Evolutionary conservation across 2,329 filamentous ascomycete genomes (phyloP).

Genomic region (Bipolaris sorokiniana): DNA sequence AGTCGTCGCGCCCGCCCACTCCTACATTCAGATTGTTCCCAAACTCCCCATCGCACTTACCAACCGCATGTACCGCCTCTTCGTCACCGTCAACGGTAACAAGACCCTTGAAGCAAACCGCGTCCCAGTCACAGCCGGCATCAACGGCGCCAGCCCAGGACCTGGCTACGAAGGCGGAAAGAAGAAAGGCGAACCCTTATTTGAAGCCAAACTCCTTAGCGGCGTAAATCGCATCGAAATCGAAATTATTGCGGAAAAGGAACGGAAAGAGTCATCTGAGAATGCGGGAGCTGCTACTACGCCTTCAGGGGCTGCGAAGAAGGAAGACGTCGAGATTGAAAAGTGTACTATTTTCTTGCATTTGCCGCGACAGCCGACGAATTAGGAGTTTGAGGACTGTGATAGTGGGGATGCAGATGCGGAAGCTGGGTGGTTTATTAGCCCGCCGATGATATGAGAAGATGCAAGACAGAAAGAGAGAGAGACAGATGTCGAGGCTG

Average conservation of each 20-base stretch:
- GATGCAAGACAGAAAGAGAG: background rate
- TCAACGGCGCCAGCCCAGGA: slow-evolving; percentile 36
- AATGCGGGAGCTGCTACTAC: slow-evolving; percentile 19
- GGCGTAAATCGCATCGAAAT: slow-evolving; percentile 81
- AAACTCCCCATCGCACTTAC: slow-evolving; percentile 68
- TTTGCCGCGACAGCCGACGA: slow-evolving; percentile 56
- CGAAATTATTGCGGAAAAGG: slow-evolving; percentile 74
- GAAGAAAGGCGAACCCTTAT: slow-evolving; percentile 67
- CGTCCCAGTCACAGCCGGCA: slow-evolving; percentile 53
- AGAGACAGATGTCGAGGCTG: background rate
- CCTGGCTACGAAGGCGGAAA: slow-evolving; percentile 45
- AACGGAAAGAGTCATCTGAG: slow-evolving; percentile 51
- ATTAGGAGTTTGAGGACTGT: slow-evolving; percentile 17
- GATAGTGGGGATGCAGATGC: background rate
- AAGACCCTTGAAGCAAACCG: slow-evolving; percentile 65
- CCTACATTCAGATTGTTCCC: slow-evolving; percentile 73
- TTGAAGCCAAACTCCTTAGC: slow-evolving; percentile 72
- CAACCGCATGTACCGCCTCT: slow-evolving; percentile 76
- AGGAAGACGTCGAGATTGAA: slow-evolving; percentile 71
- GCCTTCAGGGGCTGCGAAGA: slow-evolving; percentile 16
- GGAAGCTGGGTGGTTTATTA: background rate
- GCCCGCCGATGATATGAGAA: background rate
- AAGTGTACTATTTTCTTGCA: slow-evolving; percentile 78
- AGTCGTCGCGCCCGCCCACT: slow-evolving; percentile 70
- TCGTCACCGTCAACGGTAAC: slow-evolving; percentile 72